These are phyloP conservation scores for Trichoderma sp. DNA, from an alignment of 2,329 filamentous ascomycete species.

Conservation along the genomic window DNA sequence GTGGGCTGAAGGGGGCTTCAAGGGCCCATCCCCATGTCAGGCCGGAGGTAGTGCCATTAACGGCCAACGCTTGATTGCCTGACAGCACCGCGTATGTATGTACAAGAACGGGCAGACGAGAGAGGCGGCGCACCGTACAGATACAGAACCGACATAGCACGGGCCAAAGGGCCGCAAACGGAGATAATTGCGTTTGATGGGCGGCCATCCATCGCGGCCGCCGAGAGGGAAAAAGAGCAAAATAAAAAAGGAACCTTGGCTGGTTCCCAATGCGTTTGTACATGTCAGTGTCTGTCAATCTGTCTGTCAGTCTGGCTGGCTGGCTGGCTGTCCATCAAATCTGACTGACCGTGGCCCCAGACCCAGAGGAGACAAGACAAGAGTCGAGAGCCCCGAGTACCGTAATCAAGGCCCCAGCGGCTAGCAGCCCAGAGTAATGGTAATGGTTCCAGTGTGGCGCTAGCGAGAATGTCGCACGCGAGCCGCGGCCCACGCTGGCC, in stretches of 20 bases:
- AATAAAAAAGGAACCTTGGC: not conserved
- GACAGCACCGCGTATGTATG: constrained; percentile 14
- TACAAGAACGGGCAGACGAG: not conserved
- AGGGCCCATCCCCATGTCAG: constrained; percentile 17
- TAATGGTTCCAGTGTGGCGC: constrained; percentile 33
- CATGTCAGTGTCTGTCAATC: not conserved
- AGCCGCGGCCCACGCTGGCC: constrained; percentile 29
- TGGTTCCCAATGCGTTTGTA: not conserved
- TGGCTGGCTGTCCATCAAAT: not conserved
- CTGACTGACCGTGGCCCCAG: not conserved
- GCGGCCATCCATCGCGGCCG: not conserved
- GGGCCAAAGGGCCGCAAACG: constrained; percentile 13
- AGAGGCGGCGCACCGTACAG: not conserved
- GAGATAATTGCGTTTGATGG: not conserved
- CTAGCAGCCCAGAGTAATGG: constrained; percentile 31
- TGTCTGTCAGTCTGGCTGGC: not conserved
- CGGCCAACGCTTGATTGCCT: constrained; percentile 17
- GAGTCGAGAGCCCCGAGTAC: constrained; percentile 16
- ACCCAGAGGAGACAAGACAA: not conserved
- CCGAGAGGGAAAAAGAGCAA: not conserved
- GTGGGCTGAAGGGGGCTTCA: not conserved
- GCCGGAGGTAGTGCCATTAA: constrained; percentile 21
- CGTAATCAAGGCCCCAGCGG: not conserved
- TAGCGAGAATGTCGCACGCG: constrained; percentile 31
- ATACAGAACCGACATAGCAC: constrained; percentile 7